These are phyloP conservation scores for Pholiota molesta DNA, from an alignment of 768 basidiomycete species.

Conservation along the genomic window DNA sequence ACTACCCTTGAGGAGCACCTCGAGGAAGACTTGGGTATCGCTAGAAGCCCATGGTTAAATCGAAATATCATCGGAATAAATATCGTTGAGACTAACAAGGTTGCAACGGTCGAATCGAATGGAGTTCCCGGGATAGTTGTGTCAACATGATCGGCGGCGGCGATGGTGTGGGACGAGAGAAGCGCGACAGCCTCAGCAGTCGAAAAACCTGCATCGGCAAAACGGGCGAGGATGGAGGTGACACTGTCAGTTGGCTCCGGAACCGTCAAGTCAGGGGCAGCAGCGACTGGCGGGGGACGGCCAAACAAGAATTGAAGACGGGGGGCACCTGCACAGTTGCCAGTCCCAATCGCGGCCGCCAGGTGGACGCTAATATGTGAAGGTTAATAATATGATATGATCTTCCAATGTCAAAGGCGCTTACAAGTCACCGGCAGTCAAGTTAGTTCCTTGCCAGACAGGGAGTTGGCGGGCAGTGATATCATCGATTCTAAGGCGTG, in stretches of 20 bases:
- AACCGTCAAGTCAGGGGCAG: slow-evolving; percentile 23
- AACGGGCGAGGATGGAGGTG: slow-evolving; percentile 22
- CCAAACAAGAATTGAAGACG: slow-evolving; percentile 31
- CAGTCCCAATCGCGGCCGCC: slow-evolving; percentile 24
- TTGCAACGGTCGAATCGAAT: slow-evolving; percentile 36
- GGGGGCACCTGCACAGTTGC: slow-evolving; percentile 38
- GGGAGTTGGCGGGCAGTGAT: slow-evolving; percentile 19
- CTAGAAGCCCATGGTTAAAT: background rate
- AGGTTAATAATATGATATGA: background rate
- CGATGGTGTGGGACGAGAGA: slow-evolving; percentile 25
- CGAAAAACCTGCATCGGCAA: slow-evolving; percentile 28
- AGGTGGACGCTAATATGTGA: slow-evolving; percentile 12
- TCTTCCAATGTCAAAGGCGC: background rate
- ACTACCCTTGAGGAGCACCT: slow-evolving; percentile 28
- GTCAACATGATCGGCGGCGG: slow-evolving; percentile 22
- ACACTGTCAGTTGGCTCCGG: slow-evolving; percentile 23
- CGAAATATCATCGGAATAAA: background rate
- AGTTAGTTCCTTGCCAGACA: slow-evolving; percentile 14
- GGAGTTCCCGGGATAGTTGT: slow-evolving; percentile 26
- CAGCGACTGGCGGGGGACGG: slow-evolving; percentile 22
- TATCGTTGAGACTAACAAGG: slow-evolving; percentile 16
- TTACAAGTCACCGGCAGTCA: slow-evolving; percentile 24
- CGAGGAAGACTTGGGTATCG: slow-evolving; percentile 38
- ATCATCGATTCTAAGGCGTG: slow-evolving; percentile 18
- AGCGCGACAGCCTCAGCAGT: slow-evolving; percentile 24